Conservation (phyloP, 257 asterid genomes). For the Craterostigma plantagineum region DNA sequence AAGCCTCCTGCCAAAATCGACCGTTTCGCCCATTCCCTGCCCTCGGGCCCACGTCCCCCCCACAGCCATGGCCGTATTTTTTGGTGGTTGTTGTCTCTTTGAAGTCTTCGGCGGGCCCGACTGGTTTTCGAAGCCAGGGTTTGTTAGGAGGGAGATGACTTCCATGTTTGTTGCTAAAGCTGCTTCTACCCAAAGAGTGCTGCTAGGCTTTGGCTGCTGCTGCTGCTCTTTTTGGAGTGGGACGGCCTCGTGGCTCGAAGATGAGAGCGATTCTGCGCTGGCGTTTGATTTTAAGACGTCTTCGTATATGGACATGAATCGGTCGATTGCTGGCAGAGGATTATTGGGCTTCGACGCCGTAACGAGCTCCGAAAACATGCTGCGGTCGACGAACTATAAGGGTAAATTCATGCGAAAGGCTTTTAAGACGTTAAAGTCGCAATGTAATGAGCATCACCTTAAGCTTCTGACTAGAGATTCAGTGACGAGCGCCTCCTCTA, state of each 20-base stretch:
- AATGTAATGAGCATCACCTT: conserved; percentile 30
- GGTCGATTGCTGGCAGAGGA: conserved; percentile 65
- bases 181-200: conserved; percentile 93
- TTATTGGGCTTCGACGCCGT: conserved; percentile 51
- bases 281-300: conserved; percentile 41
- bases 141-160: conserved; percentile 74
- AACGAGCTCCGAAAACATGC: conserved; percentile 76
- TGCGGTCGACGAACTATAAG: conserved; percentile 15
- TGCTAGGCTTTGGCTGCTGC: conserved; percentile 37
- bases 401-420: no score
- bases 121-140: conserved; percentile 24
- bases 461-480: conserved; percentile 71
- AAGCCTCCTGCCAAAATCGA: conserved; percentile 41
- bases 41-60: conserved; percentile 59
- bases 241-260: conserved; percentile 14
- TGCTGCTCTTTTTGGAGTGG: conserved; percentile 13
- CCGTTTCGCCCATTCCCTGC: conserved; percentile 51
- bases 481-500: conserved; percentile 84
- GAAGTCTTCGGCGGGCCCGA: no score
- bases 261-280: conserved; percentile 33
- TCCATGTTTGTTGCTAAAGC: conserved; percentile 95
- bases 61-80: conserved; percentile 9
- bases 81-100: conserved; percentile 10
- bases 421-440: conserved; percentile 1
- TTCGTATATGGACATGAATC: conserved; percentile 65